These are phyloP conservation scores for Obelidium mucronatum DNA, from an alignment of 192 early-diverging fungal genomes.

Conservation along the genomic window DNA sequence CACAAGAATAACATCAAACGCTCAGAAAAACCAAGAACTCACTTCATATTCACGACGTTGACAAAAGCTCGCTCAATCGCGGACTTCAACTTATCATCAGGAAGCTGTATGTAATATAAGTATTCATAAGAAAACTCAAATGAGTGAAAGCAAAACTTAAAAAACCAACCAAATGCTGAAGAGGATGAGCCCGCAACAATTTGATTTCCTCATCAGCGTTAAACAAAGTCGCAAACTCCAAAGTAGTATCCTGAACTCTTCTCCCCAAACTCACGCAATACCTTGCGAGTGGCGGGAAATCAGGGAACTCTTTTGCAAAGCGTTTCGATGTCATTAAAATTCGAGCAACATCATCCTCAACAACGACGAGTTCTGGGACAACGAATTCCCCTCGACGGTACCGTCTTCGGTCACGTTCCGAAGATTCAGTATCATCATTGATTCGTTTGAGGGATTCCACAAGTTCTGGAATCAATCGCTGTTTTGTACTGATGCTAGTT, in stretches of 20 bases:
- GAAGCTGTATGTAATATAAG: slow-evolving; percentile 59
- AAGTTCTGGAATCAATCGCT: slow-evolving; percentile 73
- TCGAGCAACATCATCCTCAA: slow-evolving; percentile 89
- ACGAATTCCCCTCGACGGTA: slow-evolving; percentile 1
- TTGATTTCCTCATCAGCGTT: slow-evolving; percentile 56
- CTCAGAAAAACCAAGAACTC: slow-evolving; percentile 29
- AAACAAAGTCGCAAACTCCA: slow-evolving; percentile 80
- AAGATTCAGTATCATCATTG: slow-evolving; percentile 7
- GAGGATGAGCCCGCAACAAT: slow-evolving; percentile 71
- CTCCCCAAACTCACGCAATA: slow-evolving; percentile 90
- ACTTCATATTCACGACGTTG: slow-evolving; percentile 76
- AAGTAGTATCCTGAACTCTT: slow-evolving; percentile 81
- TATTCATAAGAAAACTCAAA: background rate
- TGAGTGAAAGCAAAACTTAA: too few relatives aligned
- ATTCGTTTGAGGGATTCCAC: slow-evolving; percentile 43
- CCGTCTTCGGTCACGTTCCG: slow-evolving; percentile 1
- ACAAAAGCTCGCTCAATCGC: slow-evolving; percentile 86
- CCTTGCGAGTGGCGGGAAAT: slow-evolving; percentile 71
- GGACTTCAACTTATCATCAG: slow-evolving; percentile 69
- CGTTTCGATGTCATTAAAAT: slow-evolving; percentile 82
- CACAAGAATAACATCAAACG: background rate
- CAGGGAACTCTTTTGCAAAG: slow-evolving; percentile 74
- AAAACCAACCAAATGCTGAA: slow-evolving; percentile 74
- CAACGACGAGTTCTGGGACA: slow-evolving; percentile 63
- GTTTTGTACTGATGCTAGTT: slow-evolving; percentile 75